Conservation (phyloP, 352 stramenopile genomes). For the Globisporangium rhizosaccharum region DNA sequence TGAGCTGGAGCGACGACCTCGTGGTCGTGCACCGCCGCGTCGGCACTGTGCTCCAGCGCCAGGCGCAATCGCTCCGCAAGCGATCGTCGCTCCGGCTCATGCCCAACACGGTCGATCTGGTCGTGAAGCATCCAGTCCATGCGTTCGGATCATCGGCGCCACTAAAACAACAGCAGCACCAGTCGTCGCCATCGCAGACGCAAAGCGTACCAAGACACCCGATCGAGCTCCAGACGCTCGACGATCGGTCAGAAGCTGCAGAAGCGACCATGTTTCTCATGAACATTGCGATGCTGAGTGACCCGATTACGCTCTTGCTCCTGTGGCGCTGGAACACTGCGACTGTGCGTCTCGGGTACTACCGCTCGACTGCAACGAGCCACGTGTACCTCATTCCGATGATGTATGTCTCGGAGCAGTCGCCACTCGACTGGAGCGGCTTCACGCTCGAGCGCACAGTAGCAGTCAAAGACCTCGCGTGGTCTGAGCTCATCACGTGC, state of each 20-base stretch:
- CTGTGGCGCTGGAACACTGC: not conserved
- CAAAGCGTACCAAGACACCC: not conserved
- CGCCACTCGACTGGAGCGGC: constrained; percentile 3
- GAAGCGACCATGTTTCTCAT: constrained; percentile 7
- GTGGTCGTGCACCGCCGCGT: not conserved
- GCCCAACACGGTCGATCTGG: too few species aligned
- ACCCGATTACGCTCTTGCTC: constrained; percentile 1
- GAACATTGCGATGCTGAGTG: constrained; percentile 12
- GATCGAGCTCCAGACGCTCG: not conserved
- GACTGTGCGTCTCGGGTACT: constrained; percentile 3
- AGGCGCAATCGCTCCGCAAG: not conserved
- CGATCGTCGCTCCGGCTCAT: too few species aligned
- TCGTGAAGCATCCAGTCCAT: too few species aligned
- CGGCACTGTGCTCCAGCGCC: not conserved
- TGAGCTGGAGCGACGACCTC: constrained; percentile 11
- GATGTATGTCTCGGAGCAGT: not conserved
- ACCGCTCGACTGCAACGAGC: constrained; percentile 2
- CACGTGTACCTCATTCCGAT: constrained; percentile 7
- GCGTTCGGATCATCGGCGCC: not conserved
- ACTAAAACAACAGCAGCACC: not conserved
- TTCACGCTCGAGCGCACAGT: constrained; percentile 5
- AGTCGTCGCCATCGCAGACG: not conserved
- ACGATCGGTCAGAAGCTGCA: not conserved
- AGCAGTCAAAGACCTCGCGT: not conserved
- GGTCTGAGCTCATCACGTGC: constrained; percentile 9